Evolutionary conservation across 139 green algal species (phyloP), one percentile per base, ranked within the genome.

Genomic region (Chlorella ohadii): DNA sequence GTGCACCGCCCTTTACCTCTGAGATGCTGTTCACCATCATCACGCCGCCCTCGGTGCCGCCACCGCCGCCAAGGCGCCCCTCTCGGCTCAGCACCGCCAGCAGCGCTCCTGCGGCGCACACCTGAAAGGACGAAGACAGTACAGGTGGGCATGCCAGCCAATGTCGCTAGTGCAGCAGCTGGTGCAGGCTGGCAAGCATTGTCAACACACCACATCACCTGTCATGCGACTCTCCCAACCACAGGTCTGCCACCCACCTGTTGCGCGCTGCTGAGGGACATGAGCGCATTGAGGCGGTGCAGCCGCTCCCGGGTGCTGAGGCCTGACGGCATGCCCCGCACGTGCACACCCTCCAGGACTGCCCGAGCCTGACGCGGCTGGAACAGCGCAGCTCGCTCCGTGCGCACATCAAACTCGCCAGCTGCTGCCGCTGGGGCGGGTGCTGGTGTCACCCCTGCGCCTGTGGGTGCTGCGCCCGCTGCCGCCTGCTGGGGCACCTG

Each of bases 91-190:
- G 61, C 23, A 93, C 74, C 7, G 79, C 81, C 38, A 95, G 39
- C 79, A 95, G 80, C 11, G 92, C 92, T 13, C 91, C 90, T 17
- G 89, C 90, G 28, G 92, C 92, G 63, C 83, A 89, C 5, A 91
- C 85, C 51, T 59, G 51, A 6, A 55, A 11, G 7, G 11, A 11
- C 44, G 11, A 11, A 6, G n/a, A n/a, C n/a, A n/a, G n/a, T n/a
- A n/a, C n/a, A n/a, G n/a, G n/a, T n/a, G n/a, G n/a, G n/a, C 44
- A 51, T 51, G 44, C 7, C 44, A 51, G 44, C n/a, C n/a, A n/a
- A n/a, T n/a, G n/a, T n/a, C n/a, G n/a, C n/a, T n/a, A n/a, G n/a
- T n/a, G n/a, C n/a, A n/a, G n/a, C n/a, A n/a, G n/a, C n/a, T n/a
- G n/a, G n/a, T n/a, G n/a, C n/a, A n/a, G n/a, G n/a, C n/a, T n/a